These are phyloP conservation scores for Cladorrhinum sp. DNA, from an alignment of 2,329 filamentous ascomycete genomes.

Conservation along the genomic window DNA sequence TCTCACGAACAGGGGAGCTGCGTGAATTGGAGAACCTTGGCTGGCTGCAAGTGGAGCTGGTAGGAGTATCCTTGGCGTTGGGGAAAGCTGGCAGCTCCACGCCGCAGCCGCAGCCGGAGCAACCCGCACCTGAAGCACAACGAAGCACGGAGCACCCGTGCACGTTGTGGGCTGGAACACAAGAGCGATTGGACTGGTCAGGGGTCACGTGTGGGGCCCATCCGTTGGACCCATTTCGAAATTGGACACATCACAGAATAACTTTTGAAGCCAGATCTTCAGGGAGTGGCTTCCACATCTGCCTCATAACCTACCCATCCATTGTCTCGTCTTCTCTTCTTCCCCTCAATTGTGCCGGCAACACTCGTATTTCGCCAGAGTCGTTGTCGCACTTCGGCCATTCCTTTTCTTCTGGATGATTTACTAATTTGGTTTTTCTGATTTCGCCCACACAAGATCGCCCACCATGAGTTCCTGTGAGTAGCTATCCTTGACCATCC, in stretches of 20 bases:
- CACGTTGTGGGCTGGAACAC: neutral
- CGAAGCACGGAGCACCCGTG: constrained; percentile 10
- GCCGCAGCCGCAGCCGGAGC: constrained; percentile 2
- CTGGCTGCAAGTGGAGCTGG: constrained; percentile 7
- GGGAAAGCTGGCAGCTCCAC: constrained; percentile 9
- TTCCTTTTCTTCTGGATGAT: constrained; percentile 35
- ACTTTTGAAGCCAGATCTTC: constrained; percentile 29
- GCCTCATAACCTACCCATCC: constrained; percentile 14
- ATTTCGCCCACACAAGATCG: constrained; percentile 27
- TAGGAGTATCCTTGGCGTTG: constrained; percentile 9
- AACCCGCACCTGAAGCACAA: constrained; percentile 8
- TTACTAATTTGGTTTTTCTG: constrained; percentile 33
- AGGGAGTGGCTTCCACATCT: constrained; percentile 23
- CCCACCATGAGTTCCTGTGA: constrained; percentile 57
- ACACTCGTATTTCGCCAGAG: constrained; percentile 27
- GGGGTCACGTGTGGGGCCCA: constrained; percentile 26
- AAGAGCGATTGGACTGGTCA: constrained; percentile 11
- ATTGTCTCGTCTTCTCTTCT: constrained; percentile 63
- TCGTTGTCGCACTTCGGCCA: constrained; percentile 31
- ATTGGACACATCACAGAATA: constrained; percentile 33
- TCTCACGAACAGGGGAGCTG: neutral
- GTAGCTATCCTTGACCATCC: constrained; percentile 28
- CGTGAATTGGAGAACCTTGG: constrained; percentile 11
- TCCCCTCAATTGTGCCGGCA: constrained; percentile 28
- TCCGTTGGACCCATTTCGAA: constrained; percentile 24